phyloP scores from a whole-genome alignment of 106 monocot species.

The Allium sativum region DNA sequence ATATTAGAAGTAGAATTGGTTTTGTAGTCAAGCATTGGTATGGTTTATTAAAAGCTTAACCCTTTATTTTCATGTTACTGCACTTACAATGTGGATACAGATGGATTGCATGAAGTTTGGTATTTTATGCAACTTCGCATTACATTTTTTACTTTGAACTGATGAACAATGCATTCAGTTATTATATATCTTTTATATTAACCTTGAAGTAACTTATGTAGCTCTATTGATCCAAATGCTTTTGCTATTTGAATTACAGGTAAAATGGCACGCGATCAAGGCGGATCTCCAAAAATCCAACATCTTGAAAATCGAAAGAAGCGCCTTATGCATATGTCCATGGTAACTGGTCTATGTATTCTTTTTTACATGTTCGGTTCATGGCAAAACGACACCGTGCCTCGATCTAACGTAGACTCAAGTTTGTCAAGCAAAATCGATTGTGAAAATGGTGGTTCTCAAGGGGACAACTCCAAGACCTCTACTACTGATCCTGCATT shows the following conservation, averaged over 20 bases:
- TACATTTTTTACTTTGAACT: no score
- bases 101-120: no score
- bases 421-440: constrained; percentile 6
- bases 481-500: constrained; percentile 4
- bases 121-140: no score
- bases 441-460: constrained; percentile 3
- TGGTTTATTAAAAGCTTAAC: no score
- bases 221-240: not conserved
- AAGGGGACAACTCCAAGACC: not conserved
- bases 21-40: no score
- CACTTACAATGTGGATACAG: no score
- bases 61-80: no score
- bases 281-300: constrained; percentile 38
- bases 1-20: no score
- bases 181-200: no score
- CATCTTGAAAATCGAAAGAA: constrained; percentile 31
- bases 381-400: constrained; percentile 25
- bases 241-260: constrained; percentile 5
- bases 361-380: constrained; percentile 41
- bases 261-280: constrained; percentile 32
- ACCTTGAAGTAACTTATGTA: no score
- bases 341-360: constrained; percentile 36
- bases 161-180: no score
- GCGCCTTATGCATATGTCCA: constrained; percentile 27
- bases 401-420: constrained; percentile 6